phyloP scores from a whole-genome alignment of 1,284 basidiomycete species.

The Ceratobasidium sp. region DNA sequence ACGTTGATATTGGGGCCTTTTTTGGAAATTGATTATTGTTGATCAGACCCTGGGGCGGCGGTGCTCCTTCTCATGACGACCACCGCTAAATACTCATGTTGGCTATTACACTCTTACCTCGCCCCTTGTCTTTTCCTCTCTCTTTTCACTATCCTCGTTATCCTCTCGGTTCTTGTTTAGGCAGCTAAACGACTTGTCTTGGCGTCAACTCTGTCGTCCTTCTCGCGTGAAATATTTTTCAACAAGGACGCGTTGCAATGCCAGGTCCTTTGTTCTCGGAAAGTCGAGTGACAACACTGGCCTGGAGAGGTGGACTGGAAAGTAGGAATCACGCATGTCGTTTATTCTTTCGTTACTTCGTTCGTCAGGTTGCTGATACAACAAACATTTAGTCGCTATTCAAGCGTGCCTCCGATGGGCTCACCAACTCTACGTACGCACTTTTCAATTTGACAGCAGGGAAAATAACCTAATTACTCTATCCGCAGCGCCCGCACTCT shows the following conservation, averaged over 20 bases:
- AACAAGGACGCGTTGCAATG: too few relatives aligned
- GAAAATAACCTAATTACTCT: background rate
- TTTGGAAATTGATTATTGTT: constrained; percentile 6
- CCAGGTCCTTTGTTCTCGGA: too few relatives aligned
- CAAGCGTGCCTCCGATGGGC: background rate
- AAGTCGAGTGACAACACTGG: too few relatives aligned
- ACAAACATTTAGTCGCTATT: background rate
- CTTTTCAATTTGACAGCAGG: background rate
- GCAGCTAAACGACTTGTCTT: too few relatives aligned
- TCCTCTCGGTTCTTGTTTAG: too few relatives aligned
- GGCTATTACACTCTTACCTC: background rate
- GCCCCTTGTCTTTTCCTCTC: too few relatives aligned
- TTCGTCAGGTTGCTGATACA: background rate
- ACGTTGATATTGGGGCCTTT: background rate
- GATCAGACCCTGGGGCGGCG: constrained; percentile 20
- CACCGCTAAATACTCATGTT: background rate
- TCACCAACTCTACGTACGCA: constrained; percentile 2
- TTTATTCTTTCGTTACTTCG: background rate
- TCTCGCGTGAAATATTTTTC: too few relatives aligned
- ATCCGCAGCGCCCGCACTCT: constrained; percentile 10
- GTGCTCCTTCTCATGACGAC: constrained; percentile 21
- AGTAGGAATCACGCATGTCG: background rate
- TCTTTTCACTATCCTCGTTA: too few relatives aligned
- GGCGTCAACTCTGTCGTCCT: too few relatives aligned
- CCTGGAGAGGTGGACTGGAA: background rate